These are phyloP conservation scores for Taphrina communis DNA, from an alignment of 1,139 yeast genomes.

Conservation along the genomic window DNA sequence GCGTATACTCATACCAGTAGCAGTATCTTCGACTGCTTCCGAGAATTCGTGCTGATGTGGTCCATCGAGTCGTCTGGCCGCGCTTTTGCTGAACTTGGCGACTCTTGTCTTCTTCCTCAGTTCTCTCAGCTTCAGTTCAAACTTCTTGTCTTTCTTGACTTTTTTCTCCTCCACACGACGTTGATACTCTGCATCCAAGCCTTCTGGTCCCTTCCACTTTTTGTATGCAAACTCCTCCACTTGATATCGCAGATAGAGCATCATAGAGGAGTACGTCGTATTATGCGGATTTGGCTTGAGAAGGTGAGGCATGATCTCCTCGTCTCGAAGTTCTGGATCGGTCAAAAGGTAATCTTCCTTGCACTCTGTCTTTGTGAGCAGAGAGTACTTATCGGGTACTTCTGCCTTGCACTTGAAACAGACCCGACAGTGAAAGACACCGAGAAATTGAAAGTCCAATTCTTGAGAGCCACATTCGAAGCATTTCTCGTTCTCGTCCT, in stretches of 20 bases:
- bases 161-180: constrained; percentile 74
- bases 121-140: constrained; percentile 73
- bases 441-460: constrained; percentile 72
- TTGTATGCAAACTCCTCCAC: constrained; percentile 90
- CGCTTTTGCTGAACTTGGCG: constrained; percentile 69
- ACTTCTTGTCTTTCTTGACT: constrained; percentile 76
- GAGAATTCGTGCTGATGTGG: constrained; percentile 40
- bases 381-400: constrained; percentile 83
- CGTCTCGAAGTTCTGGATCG: constrained; percentile 73
- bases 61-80: constrained; percentile 38
- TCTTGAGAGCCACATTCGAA: constrained; percentile 58
- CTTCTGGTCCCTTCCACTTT: constrained; percentile 94
- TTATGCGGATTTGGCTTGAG: constrained; percentile 97
- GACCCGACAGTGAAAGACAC: constrained; percentile 73
- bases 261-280: constrained; percentile 86
- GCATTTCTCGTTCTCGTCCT: constrained; percentile 72
- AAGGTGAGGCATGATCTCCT: constrained; percentile 68
- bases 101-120: constrained; percentile 93
- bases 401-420: constrained; percentile 77
- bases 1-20: constrained; percentile 38
- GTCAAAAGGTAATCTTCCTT: constrained; percentile 75
- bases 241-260: constrained; percentile 82
- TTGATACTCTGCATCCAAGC: constrained; percentile 90
- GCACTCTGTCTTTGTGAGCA: constrained; percentile 94
- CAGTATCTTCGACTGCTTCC: constrained; percentile 35